phyloP scores from a whole-genome alignment of 495 filamentous ascomycete species.

The Lophium mytilinum region DNA sequence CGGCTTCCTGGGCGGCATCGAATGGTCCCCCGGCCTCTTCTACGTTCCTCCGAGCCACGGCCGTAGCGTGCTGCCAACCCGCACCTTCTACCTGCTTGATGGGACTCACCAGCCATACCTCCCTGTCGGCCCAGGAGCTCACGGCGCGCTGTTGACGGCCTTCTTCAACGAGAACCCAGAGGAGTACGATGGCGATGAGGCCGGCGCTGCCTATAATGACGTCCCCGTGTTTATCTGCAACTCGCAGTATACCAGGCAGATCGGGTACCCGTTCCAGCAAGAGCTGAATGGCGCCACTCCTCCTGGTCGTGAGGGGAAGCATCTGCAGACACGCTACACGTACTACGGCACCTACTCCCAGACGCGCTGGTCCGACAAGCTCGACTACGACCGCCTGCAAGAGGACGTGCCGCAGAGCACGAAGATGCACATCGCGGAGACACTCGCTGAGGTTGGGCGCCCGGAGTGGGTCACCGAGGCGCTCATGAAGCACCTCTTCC shows the following conservation, averaged over 20 bases:
- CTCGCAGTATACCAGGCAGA: neutral
- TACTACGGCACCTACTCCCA: slow-evolving; percentile 34
- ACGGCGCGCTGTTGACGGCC: slow-evolving; percentile 33
- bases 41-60: slow-evolving; percentile 15
- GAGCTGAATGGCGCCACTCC: too few species aligned
- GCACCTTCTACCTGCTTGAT: slow-evolving; percentile 31
- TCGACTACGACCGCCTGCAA: slow-evolving; percentile 31
- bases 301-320: too few species aligned
- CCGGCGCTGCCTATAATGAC: slow-evolving; percentile 17
- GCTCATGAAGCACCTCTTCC: slow-evolving; percentile 32
- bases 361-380: slow-evolving; percentile 30
- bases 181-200: slow-evolving; percentile 12
- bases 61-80: slow-evolving; percentile 7
- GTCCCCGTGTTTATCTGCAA: slow-evolving; percentile 29
- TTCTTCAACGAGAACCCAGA: slow-evolving; percentile 29
- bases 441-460: slow-evolving; percentile 19
- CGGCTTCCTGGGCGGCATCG: slow-evolving; percentile 21
- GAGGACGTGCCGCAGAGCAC: slow-evolving; percentile 27
- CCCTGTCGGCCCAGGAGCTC: slow-evolving; percentile 25
- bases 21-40: slow-evolving; percentile 30
- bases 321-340: slow-evolving; percentile 10
- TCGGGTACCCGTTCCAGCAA: neutral
- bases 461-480: slow-evolving; percentile 30
- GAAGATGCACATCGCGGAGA: slow-evolving; percentile 28
- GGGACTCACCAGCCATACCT: slow-evolving; percentile 27